Evolutionary conservation across 805 yeast genomes (phyloP), one percentile per base, ranked within the genome.

Genomic region (Candida khao-thaluensis): DNA sequence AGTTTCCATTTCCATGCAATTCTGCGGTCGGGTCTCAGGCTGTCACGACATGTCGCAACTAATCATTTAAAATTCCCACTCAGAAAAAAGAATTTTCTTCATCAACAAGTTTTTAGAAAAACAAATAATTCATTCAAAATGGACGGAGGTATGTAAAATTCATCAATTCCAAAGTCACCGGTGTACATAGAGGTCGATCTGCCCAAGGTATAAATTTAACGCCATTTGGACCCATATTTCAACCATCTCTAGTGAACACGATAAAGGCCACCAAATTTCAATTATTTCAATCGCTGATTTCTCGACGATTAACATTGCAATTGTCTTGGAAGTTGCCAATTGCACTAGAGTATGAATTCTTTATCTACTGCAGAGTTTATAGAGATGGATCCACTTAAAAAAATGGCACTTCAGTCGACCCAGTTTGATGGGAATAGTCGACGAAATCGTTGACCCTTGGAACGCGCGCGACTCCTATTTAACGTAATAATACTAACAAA

Each of bases 81-180:
- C 30, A 26, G 29, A 24, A 34, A 34, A 24, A 26, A 24, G 24
- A 24, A 24, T 25, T 34, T 34, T 26, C 24, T 34, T 34, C 30
- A 25, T 21, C 30, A 23, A 18, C 34, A 31, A 30, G 14, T 14
- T 34, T 34, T 26, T 31, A 20, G 15, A 31, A 31, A 31, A 31
- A 31, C 35, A 31, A 21, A 21, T 20, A 31, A 10, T 37, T 30
- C 29, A 14, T 32, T 24, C 66, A 73, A 63, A 56, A 74, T 75
- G 80, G 80, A 75, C 74, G 77, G 78, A 64, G 78, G 79, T 74
- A 74, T 64, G 79, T 74, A 62, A 23, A 30, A 16, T 12, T n/a
- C 21, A 33, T 33, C 29, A 33, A 33, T 33, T 17, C 4, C 8
- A 17, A n/a, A 5, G 15, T n/a, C 29, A 17, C 17, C 15, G 8